Percentiles rank a stretch among this genome's conserved stretches.
Conservation (phyloP, 2,329 filamentous ascomycete genomes). For the Phaeoacremonium minimum region DNA sequence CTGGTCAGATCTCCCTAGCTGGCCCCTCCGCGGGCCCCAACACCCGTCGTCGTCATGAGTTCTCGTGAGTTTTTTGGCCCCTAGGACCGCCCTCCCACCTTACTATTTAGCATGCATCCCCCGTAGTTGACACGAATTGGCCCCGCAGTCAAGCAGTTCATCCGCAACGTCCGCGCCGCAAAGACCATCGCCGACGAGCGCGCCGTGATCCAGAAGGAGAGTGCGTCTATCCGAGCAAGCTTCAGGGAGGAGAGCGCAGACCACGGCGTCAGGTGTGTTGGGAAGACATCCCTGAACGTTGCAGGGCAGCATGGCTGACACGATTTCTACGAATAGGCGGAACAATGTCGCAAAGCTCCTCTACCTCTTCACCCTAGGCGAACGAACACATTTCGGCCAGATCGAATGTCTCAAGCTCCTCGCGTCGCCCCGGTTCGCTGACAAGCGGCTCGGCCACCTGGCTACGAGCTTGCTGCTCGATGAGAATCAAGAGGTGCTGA, state of each 20-base stretch:
- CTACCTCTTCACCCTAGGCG: conserved; percentile 95
- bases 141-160: conserved; percentile 91
- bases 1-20: conserved; percentile 3
- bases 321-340: conserved; percentile 51
- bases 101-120: background rate
- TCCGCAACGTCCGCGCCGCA: conserved; percentile 95
- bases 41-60: conserved; percentile 21
- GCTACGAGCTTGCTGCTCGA: conserved; percentile 94
- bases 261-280: conserved; percentile 75
- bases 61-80: conserved; percentile 18
- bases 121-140: background rate
- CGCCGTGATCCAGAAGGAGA: conserved; percentile 98
- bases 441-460: conserved; percentile 93
- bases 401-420: conserved; percentile 98
- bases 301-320: conserved; percentile 10
- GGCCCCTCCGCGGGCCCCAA: conserved; percentile 4
- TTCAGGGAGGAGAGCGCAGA: conserved; percentile 97
- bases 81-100: background rate
- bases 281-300: too few species aligned
- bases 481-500: conserved; percentile 97
- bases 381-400: conserved; percentile 97
- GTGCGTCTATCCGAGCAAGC: conserved; percentile 92
- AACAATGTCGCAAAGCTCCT: conserved; percentile 99
- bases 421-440: conserved; percentile 93
- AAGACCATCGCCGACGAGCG: conserved; percentile 99